Percentiles rank a stretch among this genome's conserved stretches.
Conservation (phyloP, 2,329 filamentous ascomycete species). For the Fusarium brevicatenulatum region DNA sequence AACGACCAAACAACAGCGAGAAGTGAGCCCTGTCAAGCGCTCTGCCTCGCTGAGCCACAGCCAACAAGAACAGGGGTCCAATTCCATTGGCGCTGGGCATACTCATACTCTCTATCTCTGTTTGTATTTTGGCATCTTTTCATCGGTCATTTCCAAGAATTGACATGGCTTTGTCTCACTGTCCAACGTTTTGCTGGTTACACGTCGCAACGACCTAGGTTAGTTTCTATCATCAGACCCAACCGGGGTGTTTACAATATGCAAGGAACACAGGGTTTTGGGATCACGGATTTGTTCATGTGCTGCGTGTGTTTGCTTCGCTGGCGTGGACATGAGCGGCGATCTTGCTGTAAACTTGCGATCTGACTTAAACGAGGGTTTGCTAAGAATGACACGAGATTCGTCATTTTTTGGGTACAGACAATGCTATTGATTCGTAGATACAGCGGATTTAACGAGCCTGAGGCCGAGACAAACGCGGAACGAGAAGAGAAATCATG, state of each 20-base stretch:
- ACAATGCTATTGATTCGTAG: neutral
- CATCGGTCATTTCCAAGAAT: constrained; percentile 19
- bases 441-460: neutral
- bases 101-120: neutral
- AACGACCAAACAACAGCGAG: constrained; percentile 20
- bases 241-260: neutral
- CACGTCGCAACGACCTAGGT: constrained; percentile 9
- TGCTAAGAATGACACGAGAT: constrained; percentile 22
- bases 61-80: constrained; percentile 9
- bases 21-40: constrained; percentile 15
- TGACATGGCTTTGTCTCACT: constrained; percentile 21
- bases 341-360: constrained; percentile 1
- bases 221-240: constrained; percentile 17
- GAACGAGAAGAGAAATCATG: neutral
- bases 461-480: neutral
- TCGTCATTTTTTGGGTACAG: constrained; percentile 3
- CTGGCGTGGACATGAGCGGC: constrained; percentile 1
- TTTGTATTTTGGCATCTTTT: constrained; percentile 2
- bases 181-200: constrained; percentile 13
- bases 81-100: constrained; percentile 27
- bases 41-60: constrained; percentile 39
- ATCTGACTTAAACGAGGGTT: constrained; percentile 7
- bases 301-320: constrained; percentile 6
- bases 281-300: constrained; percentile 17
- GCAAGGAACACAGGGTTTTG: constrained; percentile 11